Evolutionary conservation across 768 basidiomycete species (phyloP).

Genomic region (Russula earlei): DNA sequence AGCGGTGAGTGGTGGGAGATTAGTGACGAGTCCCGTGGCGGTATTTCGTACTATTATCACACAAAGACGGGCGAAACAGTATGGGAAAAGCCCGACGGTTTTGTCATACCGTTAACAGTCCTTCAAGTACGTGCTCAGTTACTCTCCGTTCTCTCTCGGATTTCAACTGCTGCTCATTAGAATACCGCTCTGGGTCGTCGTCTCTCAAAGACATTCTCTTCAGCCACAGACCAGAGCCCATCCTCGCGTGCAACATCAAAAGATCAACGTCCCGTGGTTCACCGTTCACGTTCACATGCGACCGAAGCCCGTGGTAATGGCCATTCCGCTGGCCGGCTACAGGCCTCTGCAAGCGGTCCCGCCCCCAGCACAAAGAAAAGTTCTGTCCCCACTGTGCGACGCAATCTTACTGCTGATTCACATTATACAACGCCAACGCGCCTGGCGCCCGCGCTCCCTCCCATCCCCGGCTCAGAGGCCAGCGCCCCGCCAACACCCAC

Average conservation of each 20-base stretch:
- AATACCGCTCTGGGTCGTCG: slow-evolving; percentile 66
- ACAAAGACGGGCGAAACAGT: slow-evolving; percentile 86
- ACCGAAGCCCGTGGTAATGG: not conserved
- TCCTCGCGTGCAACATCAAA: not conserved
- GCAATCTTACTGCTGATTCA: slow-evolving; percentile 12
- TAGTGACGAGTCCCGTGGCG: slow-evolving; percentile 70
- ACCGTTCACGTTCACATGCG: slow-evolving; percentile 8
- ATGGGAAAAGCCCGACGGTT: slow-evolving; percentile 84
- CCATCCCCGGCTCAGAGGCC: slow-evolving; percentile 46
- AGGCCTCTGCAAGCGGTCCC: slow-evolving; percentile 5
- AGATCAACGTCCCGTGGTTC: not conserved
- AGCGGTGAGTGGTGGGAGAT: slow-evolving; percentile 98
- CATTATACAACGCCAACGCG: slow-evolving; percentile 20
- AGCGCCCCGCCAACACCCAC: slow-evolving; percentile 47
- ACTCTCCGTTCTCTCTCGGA: slow-evolving; percentile 1
- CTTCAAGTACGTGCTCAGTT: slow-evolving; percentile 51
- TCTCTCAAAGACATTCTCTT: slow-evolving; percentile 34
- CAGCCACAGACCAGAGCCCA: slow-evolving; percentile 22
- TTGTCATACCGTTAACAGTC: slow-evolving; percentile 85
- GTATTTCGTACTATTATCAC: slow-evolving; percentile 89
- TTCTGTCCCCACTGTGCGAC: slow-evolving; percentile 9
- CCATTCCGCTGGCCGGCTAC: slow-evolving; percentile 5
- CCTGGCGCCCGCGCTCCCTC: slow-evolving; percentile 23
- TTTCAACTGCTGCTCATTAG: slow-evolving; percentile 28
- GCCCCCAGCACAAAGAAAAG: not conserved